Evolutionary conservation across 164 flowering plant species (phyloP).

Genomic region (Vitis amurensis): DNA sequence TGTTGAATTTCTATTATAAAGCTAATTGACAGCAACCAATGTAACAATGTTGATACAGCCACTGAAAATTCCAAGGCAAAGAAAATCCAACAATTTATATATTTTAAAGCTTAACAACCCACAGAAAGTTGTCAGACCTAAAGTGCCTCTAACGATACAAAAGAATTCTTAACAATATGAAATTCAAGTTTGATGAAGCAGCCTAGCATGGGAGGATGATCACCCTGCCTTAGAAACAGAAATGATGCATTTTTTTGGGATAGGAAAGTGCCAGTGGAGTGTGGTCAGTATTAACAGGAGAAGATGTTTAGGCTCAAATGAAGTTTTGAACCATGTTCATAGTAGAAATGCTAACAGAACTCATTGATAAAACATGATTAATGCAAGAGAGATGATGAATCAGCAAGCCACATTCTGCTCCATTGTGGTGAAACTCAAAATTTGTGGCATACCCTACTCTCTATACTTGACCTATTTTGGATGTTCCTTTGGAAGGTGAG

Average conservation of each 20-base stretch:
- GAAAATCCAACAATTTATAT: neutral
- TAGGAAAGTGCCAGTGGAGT: neutral
- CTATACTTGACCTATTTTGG: too few species aligned
- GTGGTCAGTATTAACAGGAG: neutral
- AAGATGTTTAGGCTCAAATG: neutral
- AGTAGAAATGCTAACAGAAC: neutral
- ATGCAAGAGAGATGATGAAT: too few species aligned
- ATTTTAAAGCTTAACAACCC: neutral
- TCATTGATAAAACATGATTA: neutral
- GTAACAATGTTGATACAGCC: neutral
- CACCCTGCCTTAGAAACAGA: neutral
- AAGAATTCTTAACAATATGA: neutral
- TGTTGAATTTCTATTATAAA: neutral
- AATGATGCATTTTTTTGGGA: neutral
- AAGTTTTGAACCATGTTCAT: neutral
- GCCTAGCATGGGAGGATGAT: neutral
- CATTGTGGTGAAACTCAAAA: too few species aligned
- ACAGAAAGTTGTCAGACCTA: neutral
- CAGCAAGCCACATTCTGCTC: too few species aligned
- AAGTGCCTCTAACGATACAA: neutral
- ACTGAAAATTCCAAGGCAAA: neutral
- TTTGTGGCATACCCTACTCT: too few species aligned
- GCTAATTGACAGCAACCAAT: neutral
- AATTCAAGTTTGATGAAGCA: neutral
- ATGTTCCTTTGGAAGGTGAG: too few species aligned